Evolutionary conservation across 257 asterid species (phyloP).

Genomic region (Parsonsia alboflavescens): DNA sequence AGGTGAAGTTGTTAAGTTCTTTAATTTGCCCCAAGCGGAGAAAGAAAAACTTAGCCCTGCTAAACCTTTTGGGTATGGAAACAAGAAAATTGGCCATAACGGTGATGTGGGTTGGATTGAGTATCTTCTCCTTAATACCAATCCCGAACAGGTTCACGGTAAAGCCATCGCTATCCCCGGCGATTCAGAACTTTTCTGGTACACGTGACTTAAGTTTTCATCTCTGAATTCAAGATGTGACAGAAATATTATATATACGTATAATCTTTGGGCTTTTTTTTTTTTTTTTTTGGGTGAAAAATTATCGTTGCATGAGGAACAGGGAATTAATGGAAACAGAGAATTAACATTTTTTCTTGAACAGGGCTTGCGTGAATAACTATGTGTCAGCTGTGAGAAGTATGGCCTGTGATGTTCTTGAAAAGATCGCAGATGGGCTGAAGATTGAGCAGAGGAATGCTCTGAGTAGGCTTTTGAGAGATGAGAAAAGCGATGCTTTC

Average conservation of each 20-base stretch:
- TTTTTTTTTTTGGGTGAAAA: neutral
- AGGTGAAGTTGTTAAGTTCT: slow-evolving; percentile 24
- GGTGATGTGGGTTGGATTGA: slow-evolving; percentile 38
- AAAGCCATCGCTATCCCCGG: slow-evolving; percentile 16
- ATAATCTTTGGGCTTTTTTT: neutral
- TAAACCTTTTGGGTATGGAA: slow-evolving; percentile 34
- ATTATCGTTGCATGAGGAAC: too few relatives aligned
- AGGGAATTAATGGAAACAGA: too few relatives aligned
- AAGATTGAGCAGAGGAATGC: slow-evolving; percentile 21
- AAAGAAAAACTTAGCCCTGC: slow-evolving; percentile 26
- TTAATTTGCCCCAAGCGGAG: slow-evolving; percentile 23
- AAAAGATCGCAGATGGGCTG: slow-evolving; percentile 25
- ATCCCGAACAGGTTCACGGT: slow-evolving; percentile 9
- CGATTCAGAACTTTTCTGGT: slow-evolving; percentile 23
- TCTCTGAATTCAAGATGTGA: too few relatives aligned
- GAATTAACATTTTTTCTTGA: neutral
- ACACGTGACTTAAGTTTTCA: neutral
- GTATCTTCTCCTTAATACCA: slow-evolving; percentile 27
- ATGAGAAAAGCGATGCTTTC: slow-evolving; percentile 26
- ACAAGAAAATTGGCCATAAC: slow-evolving; percentile 26
- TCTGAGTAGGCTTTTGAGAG: slow-evolving; percentile 26
- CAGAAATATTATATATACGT: neutral
- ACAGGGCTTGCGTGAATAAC: slow-evolving; percentile 15
- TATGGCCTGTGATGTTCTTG: slow-evolving; percentile 28
- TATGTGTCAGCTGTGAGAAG: slow-evolving; percentile 21